Evolutionary conservation across 257 asterid species (phyloP).

Genomic region (Nicotiana noctiflora): DNA sequence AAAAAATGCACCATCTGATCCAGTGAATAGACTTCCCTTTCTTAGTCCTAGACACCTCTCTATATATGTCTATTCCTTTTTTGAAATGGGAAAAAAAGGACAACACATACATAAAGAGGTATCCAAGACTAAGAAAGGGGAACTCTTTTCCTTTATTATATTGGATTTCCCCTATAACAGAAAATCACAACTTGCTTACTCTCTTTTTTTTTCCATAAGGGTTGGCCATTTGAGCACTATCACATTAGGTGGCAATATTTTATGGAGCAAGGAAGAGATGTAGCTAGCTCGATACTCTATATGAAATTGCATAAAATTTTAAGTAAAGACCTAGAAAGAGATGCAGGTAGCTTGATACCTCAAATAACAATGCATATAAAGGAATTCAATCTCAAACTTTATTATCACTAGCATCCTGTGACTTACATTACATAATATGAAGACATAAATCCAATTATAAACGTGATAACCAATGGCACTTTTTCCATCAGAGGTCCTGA

Average conservation of each 20-base stretch:
- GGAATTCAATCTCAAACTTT: not conserved
- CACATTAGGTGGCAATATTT: not conserved
- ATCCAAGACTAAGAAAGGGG: no score
- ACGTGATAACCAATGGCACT: not conserved
- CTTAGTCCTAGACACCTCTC: not conserved
- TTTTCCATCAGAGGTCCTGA: not conserved
- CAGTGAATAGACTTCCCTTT: not conserved
- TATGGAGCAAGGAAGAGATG: not conserved
- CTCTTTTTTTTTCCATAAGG: not conserved
- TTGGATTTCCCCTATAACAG: not conserved
- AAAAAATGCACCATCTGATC: not conserved
- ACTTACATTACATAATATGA: not conserved
- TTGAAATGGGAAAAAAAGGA: no score
- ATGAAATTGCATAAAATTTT: not conserved
- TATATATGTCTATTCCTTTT: not conserved
- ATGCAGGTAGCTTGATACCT: not conserved
- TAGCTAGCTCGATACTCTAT: not conserved
- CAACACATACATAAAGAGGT: no score
- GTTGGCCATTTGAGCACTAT: not conserved
- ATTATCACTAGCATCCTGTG: not conserved
- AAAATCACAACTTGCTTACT: not conserved
- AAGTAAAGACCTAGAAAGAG: not conserved
- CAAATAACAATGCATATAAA: not conserved
- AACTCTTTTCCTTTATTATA: not conserved
- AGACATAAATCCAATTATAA: not conserved